Base-by-base conservation (phyloP, 306 rosid species). In the Arachis stenosperma region DNA sequence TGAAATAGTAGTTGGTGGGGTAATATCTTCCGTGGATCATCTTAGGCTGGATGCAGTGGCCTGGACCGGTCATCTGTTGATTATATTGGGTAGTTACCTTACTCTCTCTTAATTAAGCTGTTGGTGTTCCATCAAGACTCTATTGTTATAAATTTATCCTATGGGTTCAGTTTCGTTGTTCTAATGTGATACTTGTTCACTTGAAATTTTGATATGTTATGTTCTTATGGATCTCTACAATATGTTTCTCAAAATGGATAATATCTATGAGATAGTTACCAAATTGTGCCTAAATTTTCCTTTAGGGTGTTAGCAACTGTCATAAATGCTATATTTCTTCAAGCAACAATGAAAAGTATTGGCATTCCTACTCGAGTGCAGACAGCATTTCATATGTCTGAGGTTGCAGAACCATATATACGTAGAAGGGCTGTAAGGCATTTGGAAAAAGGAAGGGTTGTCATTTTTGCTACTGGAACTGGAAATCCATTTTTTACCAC, bases 321-420 rank as follows among this genome's bases (percentile, higher is more conserved):
- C 56, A 94, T 91, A 97, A 94, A 94, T 81, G 93, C 97, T 54
- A 94, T 94, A 82, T 94, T 85, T 85, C 99, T 94, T 76, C 99
- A 94, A 86, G 96, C 99, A 64, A 94, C 99, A n/a, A 94, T 91
- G 99, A 97, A 94, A 82, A 94, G 99, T 66, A 89, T 94, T 11
- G 96, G 97, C 75, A 89, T 94, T 78, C 99, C 99, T 60, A 94
- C 99, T 12, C 84, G 99, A 78, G 99, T 91, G 58, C 99, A 94
- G 92, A 94, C 99, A 42, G 99, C 99, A 36, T 94, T 94, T 72
- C 89, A 95, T 7, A 94, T 94, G 96, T 86, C 99, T 1, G 99
- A 94, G 88, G 96, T 91, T 66, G 98, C 98, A 57, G 98, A 94
- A 72, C 98, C 98, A 63, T 94, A 94, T 61, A 94, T 94, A 58